Conservation (phyloP, 352 stramenopile species). For the Phytophthora hibernalis region DNA sequence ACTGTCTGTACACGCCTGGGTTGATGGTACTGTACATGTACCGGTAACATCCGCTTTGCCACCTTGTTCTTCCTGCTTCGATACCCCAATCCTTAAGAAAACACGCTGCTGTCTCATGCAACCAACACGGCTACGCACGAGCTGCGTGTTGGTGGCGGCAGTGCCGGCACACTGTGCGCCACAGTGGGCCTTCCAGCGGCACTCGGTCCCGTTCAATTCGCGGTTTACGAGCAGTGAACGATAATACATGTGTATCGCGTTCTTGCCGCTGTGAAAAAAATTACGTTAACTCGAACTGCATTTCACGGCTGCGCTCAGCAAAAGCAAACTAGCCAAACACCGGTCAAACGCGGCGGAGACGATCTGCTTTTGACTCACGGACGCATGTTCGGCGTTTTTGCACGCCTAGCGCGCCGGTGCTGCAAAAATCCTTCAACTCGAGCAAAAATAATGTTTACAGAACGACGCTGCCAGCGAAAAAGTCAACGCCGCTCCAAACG, state of each 20-base stretch:
- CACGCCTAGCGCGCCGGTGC: constrained; percentile 10
- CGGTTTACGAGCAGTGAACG: too few species aligned
- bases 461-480: constrained; percentile 1
- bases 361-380: constrained; percentile 19
- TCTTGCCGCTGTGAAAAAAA: neutral
- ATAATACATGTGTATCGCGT: too few species aligned
- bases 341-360: neutral
- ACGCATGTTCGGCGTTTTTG: constrained; percentile 14
- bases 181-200: neutral
- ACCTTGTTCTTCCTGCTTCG: constrained; percentile 25
- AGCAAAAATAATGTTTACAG: constrained; percentile 4
- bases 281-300: neutral
- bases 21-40: too few species aligned
- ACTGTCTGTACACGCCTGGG: neutral
- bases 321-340: constrained; percentile 10
- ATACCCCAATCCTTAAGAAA: constrained; percentile 21
- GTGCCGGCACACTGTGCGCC: neutral
- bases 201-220: too few species aligned
- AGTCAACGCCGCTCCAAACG: constrained; percentile 9
- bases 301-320: constrained; percentile 1
- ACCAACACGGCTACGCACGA: constrained; percentile 23
- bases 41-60: too few species aligned
- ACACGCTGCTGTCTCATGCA: constrained; percentile 30
- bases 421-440: constrained; percentile 26
- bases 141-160: constrained; percentile 19